Conservation (phyloP, 306 rosid species). For the Cucumis melo region DNA sequence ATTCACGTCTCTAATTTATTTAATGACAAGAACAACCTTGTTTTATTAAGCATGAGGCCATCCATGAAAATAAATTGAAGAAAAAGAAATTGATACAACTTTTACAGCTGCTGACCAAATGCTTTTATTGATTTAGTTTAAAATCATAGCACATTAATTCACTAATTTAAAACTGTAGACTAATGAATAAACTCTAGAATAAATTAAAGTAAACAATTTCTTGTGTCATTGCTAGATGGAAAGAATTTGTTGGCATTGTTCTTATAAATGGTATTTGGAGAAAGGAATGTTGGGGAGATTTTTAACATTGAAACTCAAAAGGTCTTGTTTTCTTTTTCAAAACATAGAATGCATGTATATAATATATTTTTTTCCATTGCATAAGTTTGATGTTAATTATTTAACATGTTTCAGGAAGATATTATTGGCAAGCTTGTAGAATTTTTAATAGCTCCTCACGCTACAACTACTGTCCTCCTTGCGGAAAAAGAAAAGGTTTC, state of each 20-base stretch:
- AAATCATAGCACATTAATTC: neutral
- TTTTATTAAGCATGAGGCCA: neutral
- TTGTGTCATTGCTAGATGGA: neutral
- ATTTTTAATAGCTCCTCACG: slow-evolving; percentile 75
- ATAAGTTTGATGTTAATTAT: neutral
- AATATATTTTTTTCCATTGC: neutral
- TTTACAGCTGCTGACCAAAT: neutral
- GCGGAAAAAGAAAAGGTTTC: slow-evolving; percentile 72
- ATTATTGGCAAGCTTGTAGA: slow-evolving; percentile 58
- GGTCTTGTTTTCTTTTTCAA: neutral
- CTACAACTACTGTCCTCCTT: slow-evolving; percentile 53
- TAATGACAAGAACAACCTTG: neutral
- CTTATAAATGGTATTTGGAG: neutral
- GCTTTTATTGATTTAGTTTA: neutral
- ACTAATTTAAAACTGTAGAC: neutral
- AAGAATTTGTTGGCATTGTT: neutral
- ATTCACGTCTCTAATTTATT: neutral
- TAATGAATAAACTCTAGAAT: neutral
- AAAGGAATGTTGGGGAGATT: neutral
- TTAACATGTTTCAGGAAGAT: slow-evolving; percentile 62
- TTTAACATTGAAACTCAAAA: neutral
- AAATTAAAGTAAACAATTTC: neutral
- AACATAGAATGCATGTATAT: neutral
- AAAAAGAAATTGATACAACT: neutral
- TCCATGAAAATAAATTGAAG: neutral